Base-by-base conservation (phyloP, 2,329 filamentous ascomycete genomes). In the Stachybotrys echinatus region DNA sequence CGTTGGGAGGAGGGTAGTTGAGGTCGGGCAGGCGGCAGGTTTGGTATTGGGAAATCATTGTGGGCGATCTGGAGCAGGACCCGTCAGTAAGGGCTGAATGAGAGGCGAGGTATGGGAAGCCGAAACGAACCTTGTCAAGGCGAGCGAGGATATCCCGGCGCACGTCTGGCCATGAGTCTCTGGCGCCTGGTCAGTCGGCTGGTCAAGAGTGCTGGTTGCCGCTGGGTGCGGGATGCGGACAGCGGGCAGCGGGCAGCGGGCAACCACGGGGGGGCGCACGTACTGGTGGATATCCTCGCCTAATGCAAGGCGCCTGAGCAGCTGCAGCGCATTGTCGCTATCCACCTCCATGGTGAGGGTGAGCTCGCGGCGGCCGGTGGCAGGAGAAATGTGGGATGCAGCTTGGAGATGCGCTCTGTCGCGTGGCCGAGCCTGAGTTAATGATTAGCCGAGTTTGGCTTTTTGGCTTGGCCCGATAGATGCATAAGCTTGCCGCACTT, bases 41-140 rank as follows among this genome's bases (percentile, higher is more conserved):
- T 75, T 12, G 88, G 88, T 58, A 87, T 85, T 40, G 88, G 84
- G 60, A 95, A 96, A 48, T 86, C 84, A 63, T 83, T 77, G 66
- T 81, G 80, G 39, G 88, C 81, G 57, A 91, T 92, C 89, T 95
- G 44, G 31, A 12, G 23, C 40, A 12, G 48, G 47, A 14, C 27
- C 27, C 27, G 14, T 34, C 27, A n/a, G 27, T 34, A 34, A 34
- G 27, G 10, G 14, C 27, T n/a, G n/a, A n/a, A n/a, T 2, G 20
- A 45, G 38, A 39, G 27, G 2, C 14, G 12, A 27, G n/a, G 21
- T 22, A 42, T 12, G 23, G 40, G 23, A 39, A 44, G 34, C 14
- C 14, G 45, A 34, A 12, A 42, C 62, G 50, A 60, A 80, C 79
- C 71, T 75, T 77, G 65, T 94, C 85, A 46, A 92, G 76, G 59